A percentile compares a stretch with the other conserved stretches of the same genome.
Evolutionary conservation across 768 basidiomycete genomes (phyloP).

Genomic region (Leccinum variicolor): DNA sequence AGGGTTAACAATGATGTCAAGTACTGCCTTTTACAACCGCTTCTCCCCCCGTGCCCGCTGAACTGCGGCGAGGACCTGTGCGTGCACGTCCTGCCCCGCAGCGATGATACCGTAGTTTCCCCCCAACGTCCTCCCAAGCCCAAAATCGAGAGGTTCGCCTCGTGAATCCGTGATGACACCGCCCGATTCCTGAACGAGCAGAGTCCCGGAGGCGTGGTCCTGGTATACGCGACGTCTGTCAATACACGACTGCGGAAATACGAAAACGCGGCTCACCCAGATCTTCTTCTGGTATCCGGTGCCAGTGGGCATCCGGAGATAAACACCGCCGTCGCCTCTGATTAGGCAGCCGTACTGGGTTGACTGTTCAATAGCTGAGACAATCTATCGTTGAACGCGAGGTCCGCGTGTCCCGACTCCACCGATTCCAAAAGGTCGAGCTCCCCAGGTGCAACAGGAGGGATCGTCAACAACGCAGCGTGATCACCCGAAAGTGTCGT

Average conservation of each 20-base stretch:
- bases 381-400: conserved; percentile 76
- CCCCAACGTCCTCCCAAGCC: conserved; percentile 79
- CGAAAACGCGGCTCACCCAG: conserved; percentile 58
- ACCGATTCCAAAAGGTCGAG: conserved; percentile 87
- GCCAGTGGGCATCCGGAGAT: conserved; percentile 76
- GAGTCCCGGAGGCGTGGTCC: conserved; percentile 88
- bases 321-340: conserved; percentile 81
- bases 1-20: background rate
- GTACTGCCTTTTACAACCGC: background rate
- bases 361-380: conserved; percentile 73
- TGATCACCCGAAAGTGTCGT: conserved; percentile 50
- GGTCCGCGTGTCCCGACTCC: conserved; percentile 89
- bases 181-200: conserved; percentile 87
- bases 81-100: conserved; percentile 68
- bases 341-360: conserved; percentile 86
- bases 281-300: conserved; percentile 89
- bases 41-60: conserved; percentile 48
- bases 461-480: conserved; percentile 50
- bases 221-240: conserved; percentile 24
- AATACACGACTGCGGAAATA: no score
- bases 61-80: conserved; percentile 69
- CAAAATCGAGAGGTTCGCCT: conserved; percentile 79
- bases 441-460: conserved; percentile 35
- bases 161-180: conserved; percentile 84
- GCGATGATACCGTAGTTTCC: conserved; percentile 89